Conservation (phyloP, 805 yeast genomes). For the Henningerozyma blattae region DNA sequence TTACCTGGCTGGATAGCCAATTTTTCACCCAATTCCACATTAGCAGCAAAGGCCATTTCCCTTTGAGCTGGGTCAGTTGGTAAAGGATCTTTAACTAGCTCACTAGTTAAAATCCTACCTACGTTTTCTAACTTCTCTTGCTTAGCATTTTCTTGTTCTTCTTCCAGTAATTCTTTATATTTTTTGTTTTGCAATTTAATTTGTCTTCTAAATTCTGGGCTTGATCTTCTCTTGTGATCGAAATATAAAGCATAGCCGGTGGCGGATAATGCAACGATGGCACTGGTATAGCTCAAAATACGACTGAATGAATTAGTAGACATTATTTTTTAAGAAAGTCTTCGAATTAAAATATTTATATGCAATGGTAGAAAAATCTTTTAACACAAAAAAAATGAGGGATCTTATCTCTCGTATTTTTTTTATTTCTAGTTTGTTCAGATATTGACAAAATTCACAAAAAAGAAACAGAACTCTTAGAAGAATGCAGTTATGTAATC, state of each 20-base stretch:
- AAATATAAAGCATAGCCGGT: conserved; percentile 78
- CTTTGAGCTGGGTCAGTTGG: conserved; percentile 59
- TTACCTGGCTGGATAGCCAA: conserved; percentile 52
- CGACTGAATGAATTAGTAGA: conserved; percentile 11
- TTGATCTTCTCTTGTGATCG: conserved; percentile 82
- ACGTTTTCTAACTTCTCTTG: conserved; percentile 49
- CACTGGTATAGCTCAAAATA: conserved; percentile 25
- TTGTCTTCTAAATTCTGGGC: conserved; percentile 67
- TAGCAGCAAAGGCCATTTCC: conserved; percentile 70
- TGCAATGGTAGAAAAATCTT: too few species aligned
- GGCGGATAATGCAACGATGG: conserved; percentile 40
- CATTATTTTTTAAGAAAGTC: too few species aligned
- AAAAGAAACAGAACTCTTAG: too few species aligned
- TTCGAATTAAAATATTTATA: too few species aligned
- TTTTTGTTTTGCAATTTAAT: conserved; percentile 38
- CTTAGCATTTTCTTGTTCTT: conserved; percentile 38
- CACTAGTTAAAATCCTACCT: conserved; percentile 47
- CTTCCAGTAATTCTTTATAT: conserved; percentile 37
- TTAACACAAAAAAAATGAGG: too few species aligned
- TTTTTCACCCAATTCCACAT: conserved; percentile 79
- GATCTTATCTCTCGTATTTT: too few species aligned
- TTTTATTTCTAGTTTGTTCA: too few species aligned
- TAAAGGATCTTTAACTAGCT: conserved; percentile 60
- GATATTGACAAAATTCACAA: too few species aligned
- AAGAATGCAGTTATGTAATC: too few species aligned